These are phyloP conservation scores for Wickerhamiella bombiphila DNA, from an alignment of 805 yeast species.

Conservation along the genomic window DNA sequence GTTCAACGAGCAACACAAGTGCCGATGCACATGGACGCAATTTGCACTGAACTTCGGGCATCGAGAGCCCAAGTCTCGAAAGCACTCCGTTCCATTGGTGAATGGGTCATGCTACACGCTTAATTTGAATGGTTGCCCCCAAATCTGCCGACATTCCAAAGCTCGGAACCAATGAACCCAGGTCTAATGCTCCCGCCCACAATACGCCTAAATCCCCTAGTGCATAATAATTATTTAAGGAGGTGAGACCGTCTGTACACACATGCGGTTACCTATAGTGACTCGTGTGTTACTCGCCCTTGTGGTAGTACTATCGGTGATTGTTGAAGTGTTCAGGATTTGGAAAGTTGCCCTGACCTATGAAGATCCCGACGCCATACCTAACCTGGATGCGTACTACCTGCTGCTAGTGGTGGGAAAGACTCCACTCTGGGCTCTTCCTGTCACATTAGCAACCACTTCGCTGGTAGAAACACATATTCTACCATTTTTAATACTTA, in stretches of 20 bases:
- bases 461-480: slow-evolving; percentile 34
- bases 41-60: slow-evolving; percentile 18
- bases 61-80: slow-evolving; percentile 12
- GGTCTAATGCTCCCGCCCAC: too few relatives aligned
- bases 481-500: slow-evolving; percentile 27
- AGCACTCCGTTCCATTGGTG: slow-evolving; percentile 14
- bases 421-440: slow-evolving; percentile 16
- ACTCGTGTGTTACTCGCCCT: not conserved
- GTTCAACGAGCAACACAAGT: not conserved
- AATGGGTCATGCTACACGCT: slow-evolving; percentile 10
- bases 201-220: too few relatives aligned
- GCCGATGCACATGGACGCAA: slow-evolving; percentile 15
- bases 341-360: not conserved
- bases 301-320: not conserved
- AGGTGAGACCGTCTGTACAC: too few relatives aligned
- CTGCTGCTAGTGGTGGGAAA: slow-evolving; percentile 13
- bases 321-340: not conserved
- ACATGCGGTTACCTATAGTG: slow-evolving; percentile 1
- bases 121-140: too few relatives aligned
- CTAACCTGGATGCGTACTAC: slow-evolving; percentile 6
- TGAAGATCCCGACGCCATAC: not conserved
- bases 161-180: too few relatives aligned
- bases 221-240: too few relatives aligned
- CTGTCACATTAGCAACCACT: slow-evolving; percentile 36
- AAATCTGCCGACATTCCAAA: too few relatives aligned